Percentiles rank a stretch among this genome's conserved stretches.
Conservation (phyloP, 176 grass and related monocot species). For the Avena insularis region DNA sequence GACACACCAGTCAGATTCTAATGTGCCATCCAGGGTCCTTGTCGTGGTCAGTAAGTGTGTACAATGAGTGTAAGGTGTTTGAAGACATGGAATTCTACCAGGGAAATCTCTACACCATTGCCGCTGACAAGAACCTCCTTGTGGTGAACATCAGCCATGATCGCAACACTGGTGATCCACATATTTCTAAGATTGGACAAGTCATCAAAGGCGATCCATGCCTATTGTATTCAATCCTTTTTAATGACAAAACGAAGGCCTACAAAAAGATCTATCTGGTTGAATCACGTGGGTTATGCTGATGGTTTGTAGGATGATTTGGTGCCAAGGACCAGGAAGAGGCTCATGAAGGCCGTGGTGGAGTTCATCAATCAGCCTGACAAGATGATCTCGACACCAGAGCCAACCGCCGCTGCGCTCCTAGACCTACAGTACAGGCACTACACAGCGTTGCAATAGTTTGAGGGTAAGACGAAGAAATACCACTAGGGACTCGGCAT, state of each 20-base stretch:
- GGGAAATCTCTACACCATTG: background rate
- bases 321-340: background rate
- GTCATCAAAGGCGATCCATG: background rate
- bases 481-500: background rate
- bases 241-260: background rate
- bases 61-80: background rate
- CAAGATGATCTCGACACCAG: background rate
- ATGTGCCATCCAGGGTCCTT: background rate
- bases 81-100: background rate
- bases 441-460: background rate
- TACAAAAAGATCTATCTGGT: background rate
- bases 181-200: background rate
- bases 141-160: background rate
- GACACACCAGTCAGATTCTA: background rate
- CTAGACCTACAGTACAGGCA: background rate
- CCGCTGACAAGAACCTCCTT: background rate
- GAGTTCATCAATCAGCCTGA: background rate
- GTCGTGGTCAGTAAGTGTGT: background rate
- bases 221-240: background rate
- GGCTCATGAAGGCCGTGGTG: background rate
- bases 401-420: background rate
- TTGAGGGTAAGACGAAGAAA: background rate
- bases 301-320: no score
- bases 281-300: background rate
- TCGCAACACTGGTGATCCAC: background rate